A percentile compares a stretch with the other conserved stretches of the same genome.
These are phyloP conservation scores for Raphanus hybrid DNA, from an alignment of 441 rosid genomes.

Conservation along the genomic window DNA sequence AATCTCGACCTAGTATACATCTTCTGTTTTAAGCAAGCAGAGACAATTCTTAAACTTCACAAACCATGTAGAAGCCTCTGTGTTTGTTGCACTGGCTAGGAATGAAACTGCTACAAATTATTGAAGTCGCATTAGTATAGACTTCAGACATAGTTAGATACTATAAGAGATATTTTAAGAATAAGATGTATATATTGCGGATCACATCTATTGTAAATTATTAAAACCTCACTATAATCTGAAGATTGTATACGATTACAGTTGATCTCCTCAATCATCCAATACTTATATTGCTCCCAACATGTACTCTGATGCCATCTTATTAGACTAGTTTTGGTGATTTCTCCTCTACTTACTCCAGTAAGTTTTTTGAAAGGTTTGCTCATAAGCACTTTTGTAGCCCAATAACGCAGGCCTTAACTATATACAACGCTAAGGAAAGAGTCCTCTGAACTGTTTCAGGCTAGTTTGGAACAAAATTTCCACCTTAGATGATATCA, in stretches of 20 bases:
- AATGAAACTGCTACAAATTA: background rate
- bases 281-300: background rate
- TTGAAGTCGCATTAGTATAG: background rate
- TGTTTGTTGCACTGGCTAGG: background rate
- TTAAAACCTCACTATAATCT: background rate
- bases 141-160: background rate
- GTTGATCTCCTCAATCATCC: background rate
- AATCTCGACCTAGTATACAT: no score
- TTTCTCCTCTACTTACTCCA: no score
- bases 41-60: no score
- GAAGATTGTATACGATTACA: background rate
- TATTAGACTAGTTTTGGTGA: background rate
- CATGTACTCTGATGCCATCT: background rate
- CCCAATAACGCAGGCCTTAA: background rate
- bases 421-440: background rate
- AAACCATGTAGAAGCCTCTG: no score
- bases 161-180: background rate
- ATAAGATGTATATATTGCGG: background rate
- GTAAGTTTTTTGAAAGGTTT: no score
- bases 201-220: background rate
- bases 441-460: background rate
- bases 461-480: slow-evolving; percentile 51
- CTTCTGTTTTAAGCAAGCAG: no score
- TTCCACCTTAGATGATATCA: slow-evolving; percentile 61
- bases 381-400: background rate